phyloP scores from a whole-genome alignment of 371 early-diverging fungal genomes.

The Rhizopus arrhizus region DNA sequence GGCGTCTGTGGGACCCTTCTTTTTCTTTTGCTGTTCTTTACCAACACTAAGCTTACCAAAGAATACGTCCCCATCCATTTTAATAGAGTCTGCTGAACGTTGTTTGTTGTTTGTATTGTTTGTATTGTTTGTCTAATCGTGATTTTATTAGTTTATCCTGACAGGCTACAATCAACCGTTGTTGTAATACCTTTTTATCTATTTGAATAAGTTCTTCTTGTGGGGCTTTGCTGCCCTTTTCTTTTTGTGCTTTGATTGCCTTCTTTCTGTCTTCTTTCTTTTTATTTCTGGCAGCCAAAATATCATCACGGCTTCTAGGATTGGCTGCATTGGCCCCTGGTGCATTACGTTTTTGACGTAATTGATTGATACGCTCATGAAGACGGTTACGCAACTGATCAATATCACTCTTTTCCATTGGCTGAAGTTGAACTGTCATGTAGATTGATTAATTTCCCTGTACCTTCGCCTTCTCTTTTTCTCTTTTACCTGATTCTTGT shows the following conservation, averaged over 20 bases:
- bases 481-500: constrained; percentile 33
- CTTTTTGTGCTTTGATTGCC: constrained; percentile 68
- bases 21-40: constrained; percentile 53
- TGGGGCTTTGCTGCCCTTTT: constrained; percentile 59
- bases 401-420: constrained; percentile 56
- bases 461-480: constrained; percentile 4
- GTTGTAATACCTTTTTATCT: constrained; percentile 25
- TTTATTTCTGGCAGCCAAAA: constrained; percentile 76
- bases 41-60: constrained; percentile 78
- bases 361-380: constrained; percentile 66
- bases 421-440: constrained; percentile 23
- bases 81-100: constrained; percentile 56
- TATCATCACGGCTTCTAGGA: constrained; percentile 70
- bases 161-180: not conserved
- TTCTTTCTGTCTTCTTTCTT: constrained; percentile 74
- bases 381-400: constrained; percentile 71
- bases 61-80: constrained; percentile 61
- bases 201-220: constrained; percentile 60
- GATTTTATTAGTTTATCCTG: not conserved
- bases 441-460: not conserved
- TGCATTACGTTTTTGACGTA: constrained; percentile 73
- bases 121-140: constrained; percentile 1
- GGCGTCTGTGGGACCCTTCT: constrained; percentile 76
- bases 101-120: not conserved
- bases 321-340: constrained; percentile 38